Conservation (phyloP, 306 rosid species). For the Citrullus mucosospermus region DNA sequence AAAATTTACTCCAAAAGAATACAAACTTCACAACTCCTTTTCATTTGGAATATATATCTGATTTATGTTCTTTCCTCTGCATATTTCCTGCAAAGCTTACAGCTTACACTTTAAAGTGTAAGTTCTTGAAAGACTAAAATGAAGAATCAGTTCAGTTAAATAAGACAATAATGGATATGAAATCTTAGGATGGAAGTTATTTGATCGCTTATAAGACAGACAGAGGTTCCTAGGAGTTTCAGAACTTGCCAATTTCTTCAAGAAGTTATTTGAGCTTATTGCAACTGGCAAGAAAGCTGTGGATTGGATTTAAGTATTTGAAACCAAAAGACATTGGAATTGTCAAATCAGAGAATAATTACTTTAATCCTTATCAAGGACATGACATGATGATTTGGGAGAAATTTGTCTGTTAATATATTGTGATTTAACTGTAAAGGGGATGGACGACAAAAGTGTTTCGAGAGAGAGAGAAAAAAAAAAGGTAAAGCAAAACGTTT, state of each 20-base stretch:
- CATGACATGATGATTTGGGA: background rate
- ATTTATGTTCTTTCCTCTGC: background rate
- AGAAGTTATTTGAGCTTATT: background rate
- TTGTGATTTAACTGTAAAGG: background rate
- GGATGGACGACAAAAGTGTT: background rate
- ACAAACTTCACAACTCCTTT: background rate
- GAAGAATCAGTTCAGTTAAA: background rate
- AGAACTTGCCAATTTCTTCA: background rate
- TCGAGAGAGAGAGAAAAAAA: background rate
- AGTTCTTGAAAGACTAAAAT: background rate
- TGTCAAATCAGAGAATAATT: background rate
- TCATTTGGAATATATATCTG: background rate
- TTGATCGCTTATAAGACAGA: background rate
- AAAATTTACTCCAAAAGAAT: background rate
- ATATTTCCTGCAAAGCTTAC: background rate
- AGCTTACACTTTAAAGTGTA: background rate
- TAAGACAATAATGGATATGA: background rate
- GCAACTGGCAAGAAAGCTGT: background rate
- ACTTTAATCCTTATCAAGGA: background rate
- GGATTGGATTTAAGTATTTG: too few species aligned
- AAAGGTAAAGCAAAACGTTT: background rate
- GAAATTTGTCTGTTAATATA: background rate
- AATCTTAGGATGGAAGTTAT: background rate
- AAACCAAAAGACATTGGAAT: background rate
- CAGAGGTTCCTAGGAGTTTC: background rate